phyloP scores from a whole-genome alignment of 139 green algal species.

The Coelastrella sp. region DNA sequence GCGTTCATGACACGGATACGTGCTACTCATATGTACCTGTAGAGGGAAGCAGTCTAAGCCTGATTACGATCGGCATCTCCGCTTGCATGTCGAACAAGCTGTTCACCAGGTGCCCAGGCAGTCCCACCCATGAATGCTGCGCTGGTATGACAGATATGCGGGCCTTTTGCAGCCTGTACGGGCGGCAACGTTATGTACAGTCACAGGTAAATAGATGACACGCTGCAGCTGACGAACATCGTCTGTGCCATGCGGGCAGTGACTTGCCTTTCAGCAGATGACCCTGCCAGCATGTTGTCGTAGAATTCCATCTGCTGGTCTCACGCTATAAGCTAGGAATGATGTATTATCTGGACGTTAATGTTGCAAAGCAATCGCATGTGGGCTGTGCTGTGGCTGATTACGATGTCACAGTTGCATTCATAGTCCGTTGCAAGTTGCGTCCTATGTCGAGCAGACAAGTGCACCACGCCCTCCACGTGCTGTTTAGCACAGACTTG shows the following conservation, averaged over 20 bases:
- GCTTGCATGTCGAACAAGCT: background rate
- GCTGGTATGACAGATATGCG: constrained; percentile 22
- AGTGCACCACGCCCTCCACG: background rate
- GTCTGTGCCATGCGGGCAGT: background rate
- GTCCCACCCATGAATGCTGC: constrained; percentile 23
- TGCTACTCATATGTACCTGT: background rate
- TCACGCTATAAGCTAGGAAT: background rate
- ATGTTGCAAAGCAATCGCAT: background rate
- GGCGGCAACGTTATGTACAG: background rate
- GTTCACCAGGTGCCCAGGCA: constrained; percentile 28
- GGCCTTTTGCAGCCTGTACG: constrained; percentile 7
- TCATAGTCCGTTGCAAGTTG: background rate
- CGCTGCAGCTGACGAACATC: no score
- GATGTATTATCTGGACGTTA: background rate
- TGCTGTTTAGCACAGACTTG: background rate
- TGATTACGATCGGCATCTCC: background rate
- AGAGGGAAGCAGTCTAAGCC: background rate
- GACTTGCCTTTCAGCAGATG: constrained; percentile 14
- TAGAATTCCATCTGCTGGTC: background rate
- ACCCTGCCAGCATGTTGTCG: constrained; percentile 6
- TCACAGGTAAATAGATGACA: no score
- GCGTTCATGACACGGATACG: no score
- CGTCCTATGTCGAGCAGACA: background rate
- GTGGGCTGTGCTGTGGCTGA: background rate
- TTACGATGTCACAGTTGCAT: background rate